These are phyloP conservation scores for Hypoxylon sp. DNA, from an alignment of 2,329 filamentous ascomycete genomes.

Conservation along the genomic window DNA sequence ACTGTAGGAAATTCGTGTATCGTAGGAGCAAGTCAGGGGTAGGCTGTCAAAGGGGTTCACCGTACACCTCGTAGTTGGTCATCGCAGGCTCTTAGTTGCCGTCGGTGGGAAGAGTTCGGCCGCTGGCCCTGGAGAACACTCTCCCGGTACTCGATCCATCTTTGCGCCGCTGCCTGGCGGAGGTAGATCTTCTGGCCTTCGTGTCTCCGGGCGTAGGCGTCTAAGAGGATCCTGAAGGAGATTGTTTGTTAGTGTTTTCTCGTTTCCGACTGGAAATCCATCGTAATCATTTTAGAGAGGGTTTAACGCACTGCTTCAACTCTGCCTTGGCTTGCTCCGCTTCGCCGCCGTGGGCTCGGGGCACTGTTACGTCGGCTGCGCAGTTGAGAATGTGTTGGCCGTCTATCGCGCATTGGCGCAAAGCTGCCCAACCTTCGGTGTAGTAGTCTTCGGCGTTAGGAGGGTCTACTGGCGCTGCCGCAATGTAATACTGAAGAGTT, in stretches of 20 bases:
- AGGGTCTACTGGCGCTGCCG: slow-evolving; percentile 68
- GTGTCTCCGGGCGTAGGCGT: slow-evolving; percentile 72
- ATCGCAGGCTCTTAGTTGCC: slow-evolving; percentile 67
- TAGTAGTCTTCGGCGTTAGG: slow-evolving; percentile 69
- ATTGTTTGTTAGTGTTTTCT: slow-evolving; percentile 32
- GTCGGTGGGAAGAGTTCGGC: slow-evolving; percentile 62
- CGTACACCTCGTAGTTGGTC: slow-evolving; percentile 69
- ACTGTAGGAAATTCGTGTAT: background rate
- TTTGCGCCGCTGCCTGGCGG: slow-evolving; percentile 70
- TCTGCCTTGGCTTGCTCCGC: slow-evolving; percentile 73
- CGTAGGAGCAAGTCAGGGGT: slow-evolving; percentile 18
- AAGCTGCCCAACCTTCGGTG: slow-evolving; percentile 72
- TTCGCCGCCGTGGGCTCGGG: slow-evolving; percentile 64
- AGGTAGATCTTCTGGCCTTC: slow-evolving; percentile 75
- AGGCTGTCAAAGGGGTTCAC: slow-evolving; percentile 11
- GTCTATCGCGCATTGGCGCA: slow-evolving; percentile 73
- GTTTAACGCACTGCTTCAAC: slow-evolving; percentile 68
- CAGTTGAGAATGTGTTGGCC: slow-evolving; percentile 75
- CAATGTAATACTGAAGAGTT: slow-evolving; percentile 72
- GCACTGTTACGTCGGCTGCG: slow-evolving; percentile 72
- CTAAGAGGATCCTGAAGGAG: slow-evolving; percentile 65
- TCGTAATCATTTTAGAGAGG: background rate
- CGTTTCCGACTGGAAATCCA: background rate
- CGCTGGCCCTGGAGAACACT: slow-evolving; percentile 65
- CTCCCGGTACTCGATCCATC: slow-evolving; percentile 69